Conservation (phyloP, 2,329 filamentous ascomycete species). For the Fusarium cicatricum region DNA sequence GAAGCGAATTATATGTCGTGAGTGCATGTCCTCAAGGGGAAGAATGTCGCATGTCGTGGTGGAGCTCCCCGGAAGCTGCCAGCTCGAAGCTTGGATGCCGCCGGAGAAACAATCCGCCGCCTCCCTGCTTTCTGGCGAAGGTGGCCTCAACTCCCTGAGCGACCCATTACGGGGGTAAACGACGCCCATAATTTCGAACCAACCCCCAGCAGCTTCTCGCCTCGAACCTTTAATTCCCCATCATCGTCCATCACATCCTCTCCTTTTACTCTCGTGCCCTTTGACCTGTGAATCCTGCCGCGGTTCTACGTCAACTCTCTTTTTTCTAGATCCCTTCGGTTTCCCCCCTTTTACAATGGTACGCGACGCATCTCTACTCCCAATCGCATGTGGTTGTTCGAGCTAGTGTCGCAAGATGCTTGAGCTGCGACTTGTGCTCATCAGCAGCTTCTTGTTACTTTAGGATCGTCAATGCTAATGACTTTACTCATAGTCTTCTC, state of each 20-base stretch:
- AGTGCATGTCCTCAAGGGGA: too few relatives aligned
- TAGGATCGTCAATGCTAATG: neutral
- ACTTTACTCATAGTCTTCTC: slow-evolving; percentile 58
- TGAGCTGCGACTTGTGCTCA: slow-evolving; percentile 16
- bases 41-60: slow-evolving; percentile 21
- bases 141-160: slow-evolving; percentile 53
- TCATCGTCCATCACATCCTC: slow-evolving; percentile 28
- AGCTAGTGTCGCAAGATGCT: slow-evolving; percentile 36
- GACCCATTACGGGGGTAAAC: slow-evolving; percentile 33
- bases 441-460: neutral
- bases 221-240: slow-evolving; percentile 36
- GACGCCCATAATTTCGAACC: slow-evolving; percentile 41
- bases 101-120: slow-evolving; percentile 49
- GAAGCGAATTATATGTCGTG: neutral
- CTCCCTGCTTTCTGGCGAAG: slow-evolving; percentile 50
- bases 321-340: slow-evolving; percentile 21
- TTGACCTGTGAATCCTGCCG: slow-evolving; percentile 45
- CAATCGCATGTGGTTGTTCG: slow-evolving; percentile 36
- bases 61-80: slow-evolving; percentile 14
- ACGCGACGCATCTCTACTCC: slow-evolving; percentile 24
- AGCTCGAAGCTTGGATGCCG: slow-evolving; percentile 14
- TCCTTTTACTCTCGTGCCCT: slow-evolving; percentile 29
- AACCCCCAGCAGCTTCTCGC: slow-evolving; percentile 28
- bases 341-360: slow-evolving; percentile 43
- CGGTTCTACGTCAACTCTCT: slow-evolving; percentile 42